phyloP scores from a whole-genome alignment of 306 rosid species.

The Quercus parvula region DNA sequence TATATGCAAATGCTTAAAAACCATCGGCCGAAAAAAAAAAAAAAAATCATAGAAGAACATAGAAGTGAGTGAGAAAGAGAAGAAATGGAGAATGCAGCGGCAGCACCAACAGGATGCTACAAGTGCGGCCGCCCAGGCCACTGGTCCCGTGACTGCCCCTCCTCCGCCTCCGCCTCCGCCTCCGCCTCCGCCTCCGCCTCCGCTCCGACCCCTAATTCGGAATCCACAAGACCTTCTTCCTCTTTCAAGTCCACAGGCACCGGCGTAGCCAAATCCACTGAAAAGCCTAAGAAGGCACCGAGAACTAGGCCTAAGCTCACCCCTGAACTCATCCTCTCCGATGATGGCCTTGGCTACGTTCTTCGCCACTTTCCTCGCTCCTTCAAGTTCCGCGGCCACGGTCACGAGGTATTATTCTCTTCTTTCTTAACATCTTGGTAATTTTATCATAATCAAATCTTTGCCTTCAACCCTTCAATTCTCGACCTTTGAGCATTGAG shows the following conservation, averaged over 20 bases:
- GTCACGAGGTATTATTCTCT: constrained; percentile 61
- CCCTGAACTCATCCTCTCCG: constrained; percentile 76
- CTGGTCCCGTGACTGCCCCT: constrained; percentile 96
- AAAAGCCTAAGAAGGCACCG: constrained; percentile 58
- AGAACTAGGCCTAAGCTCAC: constrained; percentile 83
- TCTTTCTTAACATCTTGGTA: not conserved
- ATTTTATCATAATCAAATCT: not conserved
- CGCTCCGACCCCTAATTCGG: constrained; percentile 27
- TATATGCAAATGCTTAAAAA: not conserved
- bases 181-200: constrained; percentile 29
- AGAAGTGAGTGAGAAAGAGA: not conserved
- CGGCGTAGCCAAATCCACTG: constrained; percentile 3
- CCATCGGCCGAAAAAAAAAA: no score
- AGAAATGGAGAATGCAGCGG: constrained; percentile 29
- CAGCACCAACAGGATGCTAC: constrained; percentile 84
- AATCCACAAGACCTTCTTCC: constrained; percentile 23
- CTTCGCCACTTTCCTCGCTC: constrained; percentile 89
- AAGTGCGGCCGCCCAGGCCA: constrained; percentile 98
- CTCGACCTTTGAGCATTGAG: not conserved
- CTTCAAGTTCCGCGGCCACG: constrained; percentile 82
- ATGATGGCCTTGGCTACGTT: constrained; percentile 87
- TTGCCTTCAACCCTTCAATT: no score
- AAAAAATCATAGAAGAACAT: no score
- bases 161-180: constrained; percentile 42
- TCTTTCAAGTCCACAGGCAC: constrained; percentile 13